Base-by-base conservation (phyloP, 1,139 yeast species). In the Tardiomyces blankii region DNA sequence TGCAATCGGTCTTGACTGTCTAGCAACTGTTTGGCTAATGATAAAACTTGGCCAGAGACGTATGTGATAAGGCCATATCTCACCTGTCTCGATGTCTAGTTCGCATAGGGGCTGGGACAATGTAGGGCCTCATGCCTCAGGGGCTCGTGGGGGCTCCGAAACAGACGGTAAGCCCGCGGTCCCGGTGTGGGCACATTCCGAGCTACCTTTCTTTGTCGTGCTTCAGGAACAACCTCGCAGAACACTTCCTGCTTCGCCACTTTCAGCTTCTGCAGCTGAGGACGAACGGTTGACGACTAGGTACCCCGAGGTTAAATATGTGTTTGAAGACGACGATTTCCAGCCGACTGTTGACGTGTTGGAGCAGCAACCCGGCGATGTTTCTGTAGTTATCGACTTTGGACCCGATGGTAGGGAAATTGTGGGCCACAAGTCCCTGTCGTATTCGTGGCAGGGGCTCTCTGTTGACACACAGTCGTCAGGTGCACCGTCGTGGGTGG, bases 381-480 rank as follows among this genome's bases (percentile, higher is more conserved):
- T 62, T 6, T 58, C 67, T 1, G 53, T 67, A 3, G 54, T 67
- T 6, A 59, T 66, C 6, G 71, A 67, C 45, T 58, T 67, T 42
- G 68, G 66, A 47, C 55, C 49, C n/a, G 47, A 61, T 25, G 69
- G 68, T 16, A 49, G 54, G 27, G 47, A 54, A 2, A 53, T 65
- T 2, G 47, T 53, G 2, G 48, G 51, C 18, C 58, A 59, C 46
- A 56, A 58, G 39, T 64, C 69, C 9, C 51, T 67, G 16, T 61
- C 69, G 9, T 58, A 67, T 1, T 57, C 58, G n/a, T 67, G 70
- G 70, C 71, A 67, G 48, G 59, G 65, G 32, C 50, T 55, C 7
- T 48, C 48, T 28, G 59, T 52, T 7, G 38, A 49, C 18, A 21
- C 23, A 7, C 41, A 42, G 18, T 39, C 43, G 9, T 42, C 51